A percentile compares a stretch with the other conserved stretches of the same genome.
Conservation (phyloP, 2,329 filamentous ascomycete genomes). For the Cladosporium sp. region DNA sequence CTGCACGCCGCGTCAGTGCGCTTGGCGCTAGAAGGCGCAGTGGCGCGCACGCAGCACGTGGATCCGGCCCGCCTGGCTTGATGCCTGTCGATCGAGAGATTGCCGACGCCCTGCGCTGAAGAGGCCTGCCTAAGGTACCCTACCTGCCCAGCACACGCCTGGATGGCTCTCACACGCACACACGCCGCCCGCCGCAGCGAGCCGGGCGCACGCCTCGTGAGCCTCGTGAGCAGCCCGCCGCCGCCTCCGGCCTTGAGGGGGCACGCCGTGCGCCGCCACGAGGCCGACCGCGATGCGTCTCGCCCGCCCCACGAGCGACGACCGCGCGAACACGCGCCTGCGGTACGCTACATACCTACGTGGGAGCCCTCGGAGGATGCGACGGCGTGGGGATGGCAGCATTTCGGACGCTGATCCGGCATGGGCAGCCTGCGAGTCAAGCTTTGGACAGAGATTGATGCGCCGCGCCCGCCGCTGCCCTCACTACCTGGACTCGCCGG, state of each 20-base stretch:
- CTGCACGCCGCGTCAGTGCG: slow-evolving; percentile 7
- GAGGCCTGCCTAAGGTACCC: not conserved
- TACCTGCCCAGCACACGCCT: too few species aligned
- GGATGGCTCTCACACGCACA: not conserved
- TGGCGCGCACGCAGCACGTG: slow-evolving; percentile 8
- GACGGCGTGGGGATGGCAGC: not conserved
- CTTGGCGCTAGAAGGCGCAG: slow-evolving; percentile 11
- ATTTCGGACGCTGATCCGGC: slow-evolving; percentile 5
- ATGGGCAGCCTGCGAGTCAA: slow-evolving; percentile 5
- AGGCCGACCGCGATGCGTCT: too few species aligned
- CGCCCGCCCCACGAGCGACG: too few species aligned
- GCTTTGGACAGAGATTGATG: slow-evolving; percentile 10
- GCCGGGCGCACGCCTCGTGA: slow-evolving; percentile 7
- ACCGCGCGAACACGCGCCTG: too few species aligned
- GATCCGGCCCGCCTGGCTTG: slow-evolving; percentile 9
- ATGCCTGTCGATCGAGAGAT: slow-evolving; percentile 12
- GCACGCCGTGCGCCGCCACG: too few species aligned
- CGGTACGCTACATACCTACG: too few species aligned
- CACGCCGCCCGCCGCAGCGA: slow-evolving; percentile 1
- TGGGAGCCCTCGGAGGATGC: too few species aligned
- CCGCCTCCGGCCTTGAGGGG: too few species aligned
- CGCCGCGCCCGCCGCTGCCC: not conserved
- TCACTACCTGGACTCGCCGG: not conserved
- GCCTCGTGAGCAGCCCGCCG: not conserved
- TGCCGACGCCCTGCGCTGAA: slow-evolving; percentile 11